A percentile compares a stretch with the other conserved stretches of the same genome.
Conservation (phyloP, 805 yeast species). For the Zygotorulaspora chibaensis region DNA sequence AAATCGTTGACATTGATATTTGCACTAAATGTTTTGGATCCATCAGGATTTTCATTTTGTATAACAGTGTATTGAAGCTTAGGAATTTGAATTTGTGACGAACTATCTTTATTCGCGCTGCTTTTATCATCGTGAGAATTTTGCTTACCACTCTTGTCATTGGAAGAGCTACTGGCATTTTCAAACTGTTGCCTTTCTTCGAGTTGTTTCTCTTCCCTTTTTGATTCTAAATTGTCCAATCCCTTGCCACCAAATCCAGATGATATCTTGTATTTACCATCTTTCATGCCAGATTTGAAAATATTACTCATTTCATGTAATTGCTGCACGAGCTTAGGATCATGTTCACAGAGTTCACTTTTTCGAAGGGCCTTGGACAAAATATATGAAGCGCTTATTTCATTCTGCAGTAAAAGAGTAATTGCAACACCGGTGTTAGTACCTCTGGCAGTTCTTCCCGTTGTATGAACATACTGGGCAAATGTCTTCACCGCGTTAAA, state of each 20-base stretch:
- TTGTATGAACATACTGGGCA: conserved; percentile 95
- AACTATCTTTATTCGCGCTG: conserved; percentile 13
- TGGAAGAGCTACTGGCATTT: conserved; percentile 7
- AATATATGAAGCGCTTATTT: conserved; percentile 64
- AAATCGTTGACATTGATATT: conserved; percentile 75
- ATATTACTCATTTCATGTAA: conserved; percentile 44
- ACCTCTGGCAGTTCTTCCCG: conserved; percentile 95
- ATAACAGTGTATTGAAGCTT: conserved; percentile 49
- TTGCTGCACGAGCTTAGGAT: conserved; percentile 42
- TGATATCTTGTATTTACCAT: conserved; percentile 59
- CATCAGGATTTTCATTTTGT: conserved; percentile 54
- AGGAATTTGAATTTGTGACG: conserved; percentile 25
- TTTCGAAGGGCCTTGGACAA: conserved; percentile 46
- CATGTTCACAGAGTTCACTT: conserved; percentile 37
- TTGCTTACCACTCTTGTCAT: conserved; percentile 9
- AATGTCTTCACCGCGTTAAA: conserved; percentile 79
- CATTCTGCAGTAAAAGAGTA: conserved; percentile 61
- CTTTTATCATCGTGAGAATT: conserved; percentile 12
- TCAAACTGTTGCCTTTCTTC: conserved; percentile 20
- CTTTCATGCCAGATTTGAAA: conserved; percentile 57
- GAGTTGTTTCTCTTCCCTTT: conserved; percentile 25
- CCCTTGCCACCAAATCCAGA: conserved; percentile 95
- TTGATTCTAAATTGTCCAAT: conserved; percentile 66
- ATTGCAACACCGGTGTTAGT: conserved; percentile 71
- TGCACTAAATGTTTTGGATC: conserved; percentile 55